These are phyloP conservation scores for Aspergillus eucalypticola DNA, from an alignment of 2,329 filamentous ascomycete species.

Conservation along the genomic window DNA sequence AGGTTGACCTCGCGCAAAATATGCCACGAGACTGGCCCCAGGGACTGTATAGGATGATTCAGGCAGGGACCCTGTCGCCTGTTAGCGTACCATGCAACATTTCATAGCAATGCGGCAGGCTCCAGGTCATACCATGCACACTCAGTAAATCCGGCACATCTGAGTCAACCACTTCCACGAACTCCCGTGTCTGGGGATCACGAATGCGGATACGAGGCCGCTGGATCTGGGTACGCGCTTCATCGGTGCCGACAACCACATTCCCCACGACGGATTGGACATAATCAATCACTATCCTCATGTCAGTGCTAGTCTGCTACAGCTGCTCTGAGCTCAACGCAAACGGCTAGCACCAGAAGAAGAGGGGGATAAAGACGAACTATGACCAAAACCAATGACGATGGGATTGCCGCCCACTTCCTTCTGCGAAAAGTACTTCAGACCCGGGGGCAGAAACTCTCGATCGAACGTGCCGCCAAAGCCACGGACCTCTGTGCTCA, in stretches of 20 bases:
- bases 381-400: slow-evolving; percentile 15
- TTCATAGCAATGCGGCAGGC: too few species aligned
- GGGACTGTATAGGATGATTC: not conserved
- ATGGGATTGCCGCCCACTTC: slow-evolving; percentile 13
- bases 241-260: slow-evolving; percentile 1
- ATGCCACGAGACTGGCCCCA: not conserved
- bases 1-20: not conserved
- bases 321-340: too few species aligned
- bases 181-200: not conserved
- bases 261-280: slow-evolving; percentile 1
- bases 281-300: not conserved
- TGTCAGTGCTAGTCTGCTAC: not conserved
- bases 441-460: slow-evolving; percentile 7
- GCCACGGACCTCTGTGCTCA: slow-evolving; percentile 49
- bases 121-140: not conserved
- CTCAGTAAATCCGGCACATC: slow-evolving; percentile 1
- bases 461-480: slow-evolving; percentile 17
- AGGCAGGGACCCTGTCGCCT: not conserved
- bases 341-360: not conserved
- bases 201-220: not conserved
- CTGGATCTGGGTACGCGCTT: not conserved
- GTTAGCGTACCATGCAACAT: not conserved
- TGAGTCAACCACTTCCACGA: not conserved
- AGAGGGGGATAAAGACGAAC: not conserved
- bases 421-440: slow-evolving; percentile 17